These are phyloP conservation scores for Aspergillus piperis DNA, from an alignment of 2,329 filamentous ascomycete species.

Conservation along the genomic window DNA sequence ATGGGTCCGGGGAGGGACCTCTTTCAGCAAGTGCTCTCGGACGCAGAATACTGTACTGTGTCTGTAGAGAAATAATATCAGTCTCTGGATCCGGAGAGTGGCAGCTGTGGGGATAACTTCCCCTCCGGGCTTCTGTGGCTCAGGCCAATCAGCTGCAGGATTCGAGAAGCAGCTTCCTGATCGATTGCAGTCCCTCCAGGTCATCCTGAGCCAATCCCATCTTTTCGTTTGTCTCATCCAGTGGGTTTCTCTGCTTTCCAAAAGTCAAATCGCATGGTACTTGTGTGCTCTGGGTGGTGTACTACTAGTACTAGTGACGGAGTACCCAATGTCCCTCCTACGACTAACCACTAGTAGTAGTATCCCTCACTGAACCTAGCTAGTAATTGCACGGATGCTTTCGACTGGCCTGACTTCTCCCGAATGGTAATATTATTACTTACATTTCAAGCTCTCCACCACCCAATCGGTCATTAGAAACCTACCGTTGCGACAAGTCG, in stretches of 20 bases:
- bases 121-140: not conserved
- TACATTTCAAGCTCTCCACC: not conserved
- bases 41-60: conserved; percentile 7
- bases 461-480: not conserved
- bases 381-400: not conserved
- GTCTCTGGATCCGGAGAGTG: conserved; percentile 22
- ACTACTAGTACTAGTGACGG: not conserved
- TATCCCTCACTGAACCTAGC: not conserved
- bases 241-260: not conserved
- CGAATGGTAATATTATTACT: not conserved
- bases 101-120: conserved; percentile 14
- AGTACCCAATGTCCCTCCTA: not conserved
- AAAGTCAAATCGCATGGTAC: not conserved
- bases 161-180: not conserved
- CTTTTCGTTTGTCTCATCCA: not conserved
- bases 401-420: not conserved
- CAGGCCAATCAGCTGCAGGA: conserved; percentile 8
- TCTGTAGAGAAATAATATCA: not conserved
- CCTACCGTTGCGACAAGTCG: not conserved
- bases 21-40: not conserved
- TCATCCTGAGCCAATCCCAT: not conserved
- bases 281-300: not conserved
- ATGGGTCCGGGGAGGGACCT: conserved; percentile 7
- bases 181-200: not conserved
- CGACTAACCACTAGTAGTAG: not conserved